Base-by-base conservation (phyloP, 1,139 yeast genomes). In the Blastobotrys proliferans region DNA sequence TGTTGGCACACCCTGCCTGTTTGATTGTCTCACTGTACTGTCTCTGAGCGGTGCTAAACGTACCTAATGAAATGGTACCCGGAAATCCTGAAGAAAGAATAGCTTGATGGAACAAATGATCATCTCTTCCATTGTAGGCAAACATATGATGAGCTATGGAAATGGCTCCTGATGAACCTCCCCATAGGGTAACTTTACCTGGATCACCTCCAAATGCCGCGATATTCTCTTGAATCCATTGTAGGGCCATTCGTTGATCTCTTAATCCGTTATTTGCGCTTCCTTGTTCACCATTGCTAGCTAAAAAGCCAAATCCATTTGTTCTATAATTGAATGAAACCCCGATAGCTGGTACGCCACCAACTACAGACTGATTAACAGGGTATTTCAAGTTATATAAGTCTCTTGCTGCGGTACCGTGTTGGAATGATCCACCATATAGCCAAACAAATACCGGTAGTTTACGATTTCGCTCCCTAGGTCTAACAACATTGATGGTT, bases 101-200 rank as follows among this genome's bases (percentile, higher is more conserved):
- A 10, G n/a, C 41, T 4, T 29, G 31, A 6, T 38, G 35, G 36
- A 38, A 38, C 22, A 31, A 21, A 11, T n/a, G 16, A 11, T 38
- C 36, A n/a, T 34, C 38, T 30, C 49, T 42, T 8, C 62, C 55
- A 13, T 51, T 55, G 27, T 55, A 52, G 3, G 60, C 44, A 36
- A 48, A 64, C 26, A 21, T 62, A 59, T 39, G 55, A 56, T 5
- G 57, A 56, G 25, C 61, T 61, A 13, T 63, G 55, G 34, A 55
- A 54, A 1, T 67, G 64, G 6, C 72, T 70, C 1, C 71, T 69
- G 35, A 62, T 56, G 48, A 65, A n/a, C n/a, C 67, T 16, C 72
- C 71, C 54, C 61, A 55, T 6, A 65, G 51, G 4, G 67, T 62
- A 20, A 67, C 57, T 38, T 56, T 55, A 4, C 52, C 50, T 2